Percentiles rank a stretch among this genome's conserved stretches.
phyloP scores from a whole-genome alignment of 202 grass and related monocot genomes.

The Panicum virgatum region DNA sequence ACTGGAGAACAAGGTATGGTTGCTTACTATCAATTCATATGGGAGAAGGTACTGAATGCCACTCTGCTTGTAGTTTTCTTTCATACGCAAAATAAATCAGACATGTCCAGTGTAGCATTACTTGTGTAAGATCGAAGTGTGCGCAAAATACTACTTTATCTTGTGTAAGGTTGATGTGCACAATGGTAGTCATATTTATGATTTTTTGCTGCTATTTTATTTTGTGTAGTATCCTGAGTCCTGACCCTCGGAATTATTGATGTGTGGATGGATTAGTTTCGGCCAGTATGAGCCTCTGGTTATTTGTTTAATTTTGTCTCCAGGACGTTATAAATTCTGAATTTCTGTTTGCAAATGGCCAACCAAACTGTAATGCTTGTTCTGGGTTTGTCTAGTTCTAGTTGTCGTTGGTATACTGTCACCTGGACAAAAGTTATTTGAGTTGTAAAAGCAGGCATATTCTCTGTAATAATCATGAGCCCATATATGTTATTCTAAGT shows the following conservation, averaged over 20 bases:
- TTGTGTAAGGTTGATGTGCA: too few relatives aligned
- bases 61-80: too few relatives aligned
- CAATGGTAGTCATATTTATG: too few relatives aligned
- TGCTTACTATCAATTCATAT: too few relatives aligned
- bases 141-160: too few relatives aligned
- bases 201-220: too few relatives aligned
- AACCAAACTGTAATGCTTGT: neutral
- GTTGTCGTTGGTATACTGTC: neutral
- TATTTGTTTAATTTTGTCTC: constrained; percentile 8
- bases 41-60: too few relatives aligned
- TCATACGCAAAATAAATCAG: too few relatives aligned
- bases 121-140: too few relatives aligned
- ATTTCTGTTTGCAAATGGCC: neutral
- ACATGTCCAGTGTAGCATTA: too few relatives aligned
- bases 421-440: neutral
- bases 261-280: neutral
- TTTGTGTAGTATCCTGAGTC: neutral
- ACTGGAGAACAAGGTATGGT: too few relatives aligned
- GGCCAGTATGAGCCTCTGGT: neutral
- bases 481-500: neutral
- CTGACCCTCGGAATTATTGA: neutral
- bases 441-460: neutral
- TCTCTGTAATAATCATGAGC: neutral
- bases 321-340: neutral
- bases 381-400: neutral